Evolutionary conservation across 169 alveolate species (phyloP), one percentile per base, ranked within the genome.

Genomic region (Babesia divergens): DNA sequence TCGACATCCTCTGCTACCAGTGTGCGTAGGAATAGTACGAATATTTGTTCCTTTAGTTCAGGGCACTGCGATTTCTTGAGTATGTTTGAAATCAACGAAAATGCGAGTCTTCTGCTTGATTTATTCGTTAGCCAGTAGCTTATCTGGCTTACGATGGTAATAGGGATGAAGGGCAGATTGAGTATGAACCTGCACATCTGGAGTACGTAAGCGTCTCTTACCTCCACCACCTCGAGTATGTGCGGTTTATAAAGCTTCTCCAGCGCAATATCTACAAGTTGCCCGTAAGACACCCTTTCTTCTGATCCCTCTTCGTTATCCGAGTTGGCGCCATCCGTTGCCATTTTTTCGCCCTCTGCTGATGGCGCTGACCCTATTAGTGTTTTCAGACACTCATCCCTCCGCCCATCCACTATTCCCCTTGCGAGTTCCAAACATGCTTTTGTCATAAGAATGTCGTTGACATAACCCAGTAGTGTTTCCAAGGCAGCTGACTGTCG

Each of bases 31-130:
- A 68, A 69, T 29, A 77, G 52, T 53, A 16, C 52, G 4, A 77
- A 46, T 5, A 68, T 50, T n/a, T 34, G 54, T 24, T 49, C 51
- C 32, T 65, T 77, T 31, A 75, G 37, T 11, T 49, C 40, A 0
- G 79, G 31, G 49, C 34, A 32, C 43, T 40, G 54, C 28, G 86
- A 54, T 18, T 42, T 52, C 46, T 68, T 68, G 31, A 77, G 82
- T n/a, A 77, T 58, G 53, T 67, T 77, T 20, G 82, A 68, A 18
- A 71, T 52, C 14, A 77, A 58, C 37, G 82, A 68, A 28, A 68
- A 77, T 20, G 82, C 82, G 18, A 77, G 82, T 43, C 58, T 54
- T 9, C 38, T 2, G 46, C 80, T 68, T 37, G 38, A 24, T 18
- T 38, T 59, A 13, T 68, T 62, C 26, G 34, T 40, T 20, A 77